Conservation (phyloP, 2,329 filamentous ascomycete species). For the Stemphylium lycopersici region DNA sequence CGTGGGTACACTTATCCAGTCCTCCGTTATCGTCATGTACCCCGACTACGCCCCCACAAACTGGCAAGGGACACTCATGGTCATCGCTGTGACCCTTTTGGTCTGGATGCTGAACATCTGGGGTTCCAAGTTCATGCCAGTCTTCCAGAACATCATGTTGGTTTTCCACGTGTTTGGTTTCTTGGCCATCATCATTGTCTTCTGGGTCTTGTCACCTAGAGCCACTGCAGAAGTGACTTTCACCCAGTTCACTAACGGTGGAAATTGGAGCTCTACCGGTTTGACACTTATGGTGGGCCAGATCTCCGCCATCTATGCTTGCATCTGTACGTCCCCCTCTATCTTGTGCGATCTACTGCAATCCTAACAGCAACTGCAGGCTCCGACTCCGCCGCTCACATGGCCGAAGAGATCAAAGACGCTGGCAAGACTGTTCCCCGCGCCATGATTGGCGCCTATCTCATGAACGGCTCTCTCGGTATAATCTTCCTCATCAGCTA, state of each 20-base stretch:
- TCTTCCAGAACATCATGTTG: constrained; percentile 46
- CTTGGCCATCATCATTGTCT: constrained; percentile 51
- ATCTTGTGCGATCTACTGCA: too few relatives aligned
- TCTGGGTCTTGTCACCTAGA: constrained; percentile 45
- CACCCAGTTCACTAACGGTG: constrained; percentile 45
- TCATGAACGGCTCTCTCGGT: constrained; percentile 48
- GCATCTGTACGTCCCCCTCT: constrained; percentile 36
- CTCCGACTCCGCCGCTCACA: constrained; percentile 51
- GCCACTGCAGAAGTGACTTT: constrained; percentile 40
- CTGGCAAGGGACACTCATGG: constrained; percentile 59
- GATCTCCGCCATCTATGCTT: constrained; percentile 46
- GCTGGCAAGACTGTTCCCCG: constrained; percentile 50
- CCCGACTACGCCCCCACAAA: constrained; percentile 50
- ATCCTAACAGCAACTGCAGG: constrained; percentile 26
- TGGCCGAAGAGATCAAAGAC: constrained; percentile 53
- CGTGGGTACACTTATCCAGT: constrained; percentile 56
- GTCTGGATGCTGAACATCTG: constrained; percentile 53
- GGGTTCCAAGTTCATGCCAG: constrained; percentile 38
- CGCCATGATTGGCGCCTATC: constrained; percentile 51
- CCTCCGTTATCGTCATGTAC: constrained; percentile 51
- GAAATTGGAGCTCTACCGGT: constrained; percentile 49
- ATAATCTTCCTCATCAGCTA: constrained; percentile 44
- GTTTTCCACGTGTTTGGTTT: constrained; percentile 54
- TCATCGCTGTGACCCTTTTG: constrained; percentile 54
- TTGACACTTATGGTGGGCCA: constrained; percentile 51